Conservation (phyloP, 345 rosid species). For the Kandelia obovata region DNA sequence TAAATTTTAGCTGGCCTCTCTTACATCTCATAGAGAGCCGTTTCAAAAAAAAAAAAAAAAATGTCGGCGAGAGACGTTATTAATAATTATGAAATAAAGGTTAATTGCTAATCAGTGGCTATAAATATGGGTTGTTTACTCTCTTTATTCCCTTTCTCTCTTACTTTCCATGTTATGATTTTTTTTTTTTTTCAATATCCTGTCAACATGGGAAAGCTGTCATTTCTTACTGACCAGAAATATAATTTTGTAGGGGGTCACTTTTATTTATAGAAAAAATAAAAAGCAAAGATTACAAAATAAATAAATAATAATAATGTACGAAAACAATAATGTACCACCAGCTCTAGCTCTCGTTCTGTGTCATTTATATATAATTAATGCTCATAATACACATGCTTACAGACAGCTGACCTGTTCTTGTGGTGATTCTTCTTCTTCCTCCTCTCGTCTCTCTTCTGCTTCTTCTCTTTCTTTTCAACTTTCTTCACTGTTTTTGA, state of each 20-base stretch:
- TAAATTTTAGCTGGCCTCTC: slow-evolving; percentile 15
- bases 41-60: slow-evolving; percentile 33
- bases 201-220: slow-evolving; percentile 17
- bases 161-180: slow-evolving; percentile 18
- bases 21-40: slow-evolving; percentile 27
- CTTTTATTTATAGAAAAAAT: too few relatives aligned
- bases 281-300: background rate
- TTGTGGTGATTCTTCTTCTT: slow-evolving; percentile 26
- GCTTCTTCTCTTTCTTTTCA: slow-evolving; percentile 8
- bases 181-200: background rate
- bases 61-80: slow-evolving; percentile 75
- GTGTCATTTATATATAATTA: slow-evolving; percentile 59
- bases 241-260: background rate
- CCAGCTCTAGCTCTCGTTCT: slow-evolving; percentile 3
- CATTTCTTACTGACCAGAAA: slow-evolving; percentile 13
- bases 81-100: slow-evolving; percentile 29
- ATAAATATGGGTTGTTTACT: slow-evolving; percentile 19
- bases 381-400: slow-evolving; percentile 47
- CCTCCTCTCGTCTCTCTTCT: slow-evolving; percentile 14
- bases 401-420: slow-evolving; percentile 37
- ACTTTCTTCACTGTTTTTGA: slow-evolving; percentile 7
- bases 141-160: slow-evolving; percentile 15
- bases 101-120: slow-evolving; percentile 20
- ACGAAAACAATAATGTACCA: slow-evolving; percentile 7
- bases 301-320: background rate